phyloP scores from a whole-genome alignment of 306 rosid species.

The Prosopis cineraria region DNA sequence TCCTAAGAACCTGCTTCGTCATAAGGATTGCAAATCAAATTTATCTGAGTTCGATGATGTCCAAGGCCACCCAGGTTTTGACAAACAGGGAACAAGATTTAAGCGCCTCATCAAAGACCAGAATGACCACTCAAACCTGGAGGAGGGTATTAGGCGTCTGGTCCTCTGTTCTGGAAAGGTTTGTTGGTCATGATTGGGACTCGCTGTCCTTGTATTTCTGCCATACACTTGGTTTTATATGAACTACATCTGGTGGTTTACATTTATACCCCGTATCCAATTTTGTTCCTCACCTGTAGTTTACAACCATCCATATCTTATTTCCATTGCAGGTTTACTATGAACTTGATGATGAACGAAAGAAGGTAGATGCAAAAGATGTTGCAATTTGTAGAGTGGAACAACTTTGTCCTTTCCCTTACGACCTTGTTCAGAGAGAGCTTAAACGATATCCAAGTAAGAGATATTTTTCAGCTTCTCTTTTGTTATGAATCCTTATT shows the following conservation, averaged over 20 bases:
- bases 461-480: slow-evolving; percentile 27
- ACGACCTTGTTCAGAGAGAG: slow-evolving; percentile 89
- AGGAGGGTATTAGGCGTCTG: slow-evolving; percentile 89
- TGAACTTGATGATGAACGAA: slow-evolving; percentile 84
- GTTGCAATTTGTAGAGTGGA: slow-evolving; percentile 94
- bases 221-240: background rate
- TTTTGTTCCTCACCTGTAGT: slow-evolving; percentile 8
- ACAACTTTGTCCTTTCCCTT: slow-evolving; percentile 97
- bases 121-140: slow-evolving; percentile 69
- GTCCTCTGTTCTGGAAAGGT: slow-evolving; percentile 98
- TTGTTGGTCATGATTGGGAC: slow-evolving; percentile 17
- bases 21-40: slow-evolving; percentile 89
- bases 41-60: slow-evolving; percentile 96
- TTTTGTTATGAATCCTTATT: background rate
- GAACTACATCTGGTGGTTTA: slow-evolving; percentile 4
- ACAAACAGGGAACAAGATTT: slow-evolving; percentile 97
- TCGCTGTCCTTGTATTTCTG: background rate
- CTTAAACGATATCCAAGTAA: slow-evolving; percentile 96
- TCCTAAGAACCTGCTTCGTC: slow-evolving; percentile 92
- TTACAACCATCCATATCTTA: slow-evolving; percentile 2
- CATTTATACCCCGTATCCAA: background rate
- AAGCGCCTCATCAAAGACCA: slow-evolving; percentile 94
- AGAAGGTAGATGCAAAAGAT: slow-evolving; percentile 69
- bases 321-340: slow-evolving; percentile 70
- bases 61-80: slow-evolving; percentile 98